Conservation (phyloP, 164 flowering plant genomes). For the Amborella trichopoda region DNA sequence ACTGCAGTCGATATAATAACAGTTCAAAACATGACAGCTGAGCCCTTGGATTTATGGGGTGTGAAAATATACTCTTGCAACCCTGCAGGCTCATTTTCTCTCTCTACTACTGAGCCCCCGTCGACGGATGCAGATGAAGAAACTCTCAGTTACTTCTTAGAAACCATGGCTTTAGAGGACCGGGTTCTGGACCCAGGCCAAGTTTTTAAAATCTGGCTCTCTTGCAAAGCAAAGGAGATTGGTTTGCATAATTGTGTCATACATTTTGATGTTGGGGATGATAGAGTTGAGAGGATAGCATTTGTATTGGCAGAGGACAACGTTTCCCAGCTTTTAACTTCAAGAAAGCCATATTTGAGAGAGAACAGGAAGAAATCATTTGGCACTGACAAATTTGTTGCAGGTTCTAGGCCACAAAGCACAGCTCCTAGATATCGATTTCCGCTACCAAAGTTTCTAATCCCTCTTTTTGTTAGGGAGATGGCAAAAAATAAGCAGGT, state of each 20-base stretch:
- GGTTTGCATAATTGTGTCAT: slow-evolving; percentile 63
- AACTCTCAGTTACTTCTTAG: slow-evolving; percentile 30
- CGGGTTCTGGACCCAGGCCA: slow-evolving; percentile 50
- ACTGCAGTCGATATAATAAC: slow-evolving; percentile 37
- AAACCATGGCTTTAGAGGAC: slow-evolving; percentile 45
- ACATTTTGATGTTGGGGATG: slow-evolving; percentile 55
- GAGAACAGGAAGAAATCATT: slow-evolving; percentile 20
- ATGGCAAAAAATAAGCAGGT: slow-evolving; percentile 34
- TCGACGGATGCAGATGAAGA: slow-evolving; percentile 25
- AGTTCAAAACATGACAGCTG: slow-evolving; percentile 47
- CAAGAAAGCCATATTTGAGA: slow-evolving; percentile 48
- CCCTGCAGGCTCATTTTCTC: slow-evolving; percentile 52
- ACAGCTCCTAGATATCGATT: slow-evolving; percentile 10
- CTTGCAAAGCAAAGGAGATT: slow-evolving; percentile 69
- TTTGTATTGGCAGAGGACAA: slow-evolving; percentile 72
- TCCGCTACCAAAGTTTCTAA: slow-evolving; percentile 39
- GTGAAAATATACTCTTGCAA: slow-evolving; percentile 53
- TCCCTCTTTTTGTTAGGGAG: slow-evolving; percentile 44
- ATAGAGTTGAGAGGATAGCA: slow-evolving; percentile 58
- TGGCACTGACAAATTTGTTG: slow-evolving; percentile 24
- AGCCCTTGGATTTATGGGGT: slow-evolving; percentile 58
- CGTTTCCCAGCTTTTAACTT: slow-evolving; percentile 48
- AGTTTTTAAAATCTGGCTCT: slow-evolving; percentile 67
- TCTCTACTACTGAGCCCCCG: slow-evolving; percentile 78
- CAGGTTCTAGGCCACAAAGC: slow-evolving; percentile 39